Percentiles rank a stretch among this genome's conserved stretches.
phyloP scores from a whole-genome alignment of 306 rosid species.

The Betula pendula region DNA sequence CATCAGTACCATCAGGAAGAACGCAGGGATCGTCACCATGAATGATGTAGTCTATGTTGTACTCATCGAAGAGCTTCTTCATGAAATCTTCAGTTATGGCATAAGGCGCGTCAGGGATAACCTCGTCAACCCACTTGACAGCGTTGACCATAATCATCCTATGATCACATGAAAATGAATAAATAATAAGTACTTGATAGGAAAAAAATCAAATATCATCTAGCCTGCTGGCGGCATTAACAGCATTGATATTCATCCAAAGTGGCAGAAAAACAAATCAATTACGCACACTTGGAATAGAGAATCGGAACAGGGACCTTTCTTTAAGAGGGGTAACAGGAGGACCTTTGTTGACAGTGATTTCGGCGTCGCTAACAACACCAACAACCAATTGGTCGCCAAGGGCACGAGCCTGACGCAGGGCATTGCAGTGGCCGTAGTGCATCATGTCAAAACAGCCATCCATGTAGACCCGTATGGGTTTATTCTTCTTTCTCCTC shows the following conservation, averaged over 20 bases:
- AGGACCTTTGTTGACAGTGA: slow-evolving; percentile 56
- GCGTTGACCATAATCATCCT: slow-evolving; percentile 66
- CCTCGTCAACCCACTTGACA: slow-evolving; percentile 67
- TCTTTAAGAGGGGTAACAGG: slow-evolving; percentile 61
- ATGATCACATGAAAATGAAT: not conserved
- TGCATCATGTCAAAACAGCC: slow-evolving; percentile 74
- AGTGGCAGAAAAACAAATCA: not conserved
- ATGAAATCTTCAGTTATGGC: slow-evolving; percentile 65
- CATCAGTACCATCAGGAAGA: slow-evolving; percentile 65
- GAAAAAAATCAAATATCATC: not conserved
- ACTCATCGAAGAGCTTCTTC: slow-evolving; percentile 60
- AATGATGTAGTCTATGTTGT: slow-evolving; percentile 54
- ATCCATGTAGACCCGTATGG: slow-evolving; percentile 61
- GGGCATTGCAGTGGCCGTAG: slow-evolving; percentile 71
- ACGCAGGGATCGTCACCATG: slow-evolving; percentile 68
- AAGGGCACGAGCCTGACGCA: slow-evolving; percentile 67
- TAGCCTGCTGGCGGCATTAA: not conserved
- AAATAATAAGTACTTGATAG: not conserved
- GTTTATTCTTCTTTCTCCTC: slow-evolving; percentile 56
- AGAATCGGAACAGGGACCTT: slow-evolving; percentile 33
- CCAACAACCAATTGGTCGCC: slow-evolving; percentile 64
- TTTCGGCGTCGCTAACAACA: slow-evolving; percentile 61
- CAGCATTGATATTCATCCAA: not conserved
- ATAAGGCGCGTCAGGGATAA: slow-evolving; percentile 61
- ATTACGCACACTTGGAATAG: not conserved